A percentile compares a stretch with the other conserved stretches of the same genome.
phyloP scores from a whole-genome alignment of 78 protist genomes.

The Cavenderia fasciculata region DNA sequence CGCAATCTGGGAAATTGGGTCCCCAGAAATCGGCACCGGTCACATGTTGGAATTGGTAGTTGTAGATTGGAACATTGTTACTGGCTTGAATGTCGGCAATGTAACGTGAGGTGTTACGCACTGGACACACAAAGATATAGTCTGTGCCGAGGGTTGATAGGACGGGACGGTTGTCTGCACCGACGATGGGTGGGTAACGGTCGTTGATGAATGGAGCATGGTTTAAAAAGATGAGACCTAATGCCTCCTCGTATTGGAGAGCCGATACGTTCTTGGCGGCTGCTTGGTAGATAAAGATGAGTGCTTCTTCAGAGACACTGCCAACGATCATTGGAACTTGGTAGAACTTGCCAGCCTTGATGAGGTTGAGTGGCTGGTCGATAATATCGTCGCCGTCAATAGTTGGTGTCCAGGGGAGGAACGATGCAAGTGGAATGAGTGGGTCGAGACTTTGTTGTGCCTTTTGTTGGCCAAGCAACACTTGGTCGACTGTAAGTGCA shows the following conservation, averaged over 20 bases:
- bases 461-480: conserved; percentile 35
- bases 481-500: background rate
- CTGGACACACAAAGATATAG: conserved; percentile 55
- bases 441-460: conserved; percentile 23
- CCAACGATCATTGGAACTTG: conserved; percentile 66
- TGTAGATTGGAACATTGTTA: background rate
- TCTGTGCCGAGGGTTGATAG: conserved; percentile 45
- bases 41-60: conserved; percentile 58
- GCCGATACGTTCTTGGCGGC: background rate
- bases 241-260: background rate
- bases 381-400: conserved; percentile 30
- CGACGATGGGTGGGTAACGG: conserved; percentile 13
- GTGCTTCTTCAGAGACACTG: conserved; percentile 39
- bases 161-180: conserved; percentile 33
- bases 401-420: conserved; percentile 74
- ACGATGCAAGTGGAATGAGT: conserved; percentile 16
- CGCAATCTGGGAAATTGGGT: conserved; percentile 55
- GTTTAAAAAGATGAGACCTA: conserved; percentile 9
- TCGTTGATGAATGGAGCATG: background rate
- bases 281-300: conserved; percentile 59
- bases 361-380: conserved; percentile 37
- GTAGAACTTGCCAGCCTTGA: conserved; percentile 30
- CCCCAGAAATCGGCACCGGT: conserved; percentile 59
- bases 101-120: background rate
- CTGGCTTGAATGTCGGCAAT: background rate